These are phyloP conservation scores for Allantophomopsis cytisporea DNA, from an alignment of 2,329 filamentous ascomycete species.

Conservation along the genomic window DNA sequence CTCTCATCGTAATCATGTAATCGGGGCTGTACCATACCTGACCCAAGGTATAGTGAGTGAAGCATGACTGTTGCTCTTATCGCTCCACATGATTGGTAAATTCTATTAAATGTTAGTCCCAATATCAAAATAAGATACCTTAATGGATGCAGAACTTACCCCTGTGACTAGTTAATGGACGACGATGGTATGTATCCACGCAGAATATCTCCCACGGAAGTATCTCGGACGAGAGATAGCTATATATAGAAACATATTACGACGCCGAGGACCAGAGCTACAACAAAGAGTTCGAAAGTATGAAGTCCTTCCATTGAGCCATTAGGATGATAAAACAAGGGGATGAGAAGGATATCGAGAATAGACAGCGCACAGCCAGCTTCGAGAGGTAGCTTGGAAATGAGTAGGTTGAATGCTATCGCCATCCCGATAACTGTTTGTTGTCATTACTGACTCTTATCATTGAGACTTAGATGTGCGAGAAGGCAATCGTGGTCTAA, in stretches of 20 bases:
- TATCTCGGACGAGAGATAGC: conserved; percentile 43
- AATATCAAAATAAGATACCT: too few relatives aligned
- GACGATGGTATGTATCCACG: conserved; percentile 49
- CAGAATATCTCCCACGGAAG: conserved; percentile 44
- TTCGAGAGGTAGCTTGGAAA: conserved; percentile 49
- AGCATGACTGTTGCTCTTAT: conserved; percentile 66
- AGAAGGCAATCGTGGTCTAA: too few relatives aligned
- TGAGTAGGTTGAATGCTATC: conserved; percentile 53
- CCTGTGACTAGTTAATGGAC: conserved; percentile 41
- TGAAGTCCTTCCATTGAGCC: conserved; percentile 44
- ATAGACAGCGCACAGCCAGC: conserved; percentile 58
- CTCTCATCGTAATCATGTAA: too few relatives aligned
- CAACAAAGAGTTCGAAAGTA: conserved; percentile 51
- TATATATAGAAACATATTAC: conserved; percentile 60
- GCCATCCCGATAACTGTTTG: conserved; percentile 51
- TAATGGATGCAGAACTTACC: too few relatives aligned
- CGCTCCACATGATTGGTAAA: conserved; percentile 64
- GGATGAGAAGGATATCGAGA: conserved; percentile 51
- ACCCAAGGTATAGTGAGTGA: too few relatives aligned
- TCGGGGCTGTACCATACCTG: too few relatives aligned
- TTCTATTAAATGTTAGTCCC: too few relatives aligned
- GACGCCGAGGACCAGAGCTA: conserved; percentile 50
- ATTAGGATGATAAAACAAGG: conserved; percentile 50
- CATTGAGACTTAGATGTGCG: too few relatives aligned
- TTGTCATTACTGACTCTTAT: too few relatives aligned